Base-by-base conservation (phyloP, 345 rosid genomes). In the Turnera subulata region DNA sequence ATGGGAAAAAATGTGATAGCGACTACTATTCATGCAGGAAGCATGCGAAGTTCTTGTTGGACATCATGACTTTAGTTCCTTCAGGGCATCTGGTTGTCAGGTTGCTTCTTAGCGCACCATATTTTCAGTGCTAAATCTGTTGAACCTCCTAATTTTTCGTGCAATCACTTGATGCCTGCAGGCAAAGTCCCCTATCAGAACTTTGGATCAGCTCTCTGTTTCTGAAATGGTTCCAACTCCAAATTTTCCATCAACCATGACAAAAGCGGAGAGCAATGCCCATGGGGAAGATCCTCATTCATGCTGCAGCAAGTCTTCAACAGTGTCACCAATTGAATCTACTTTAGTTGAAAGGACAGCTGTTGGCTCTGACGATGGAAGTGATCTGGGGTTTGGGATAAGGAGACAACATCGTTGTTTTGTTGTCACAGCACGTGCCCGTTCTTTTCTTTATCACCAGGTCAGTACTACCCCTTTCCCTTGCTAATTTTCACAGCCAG, bases 11-110 rank as follows among this genome's bases (percentile, higher is more conserved):
- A 21, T 29, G 35, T 29, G 44, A 45, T 42, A 45, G 16, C 12
- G 10, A 42, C 9, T 45, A 35, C 39, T 65, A 50, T 63, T 44
- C 50, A 33, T 71, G 66, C 89, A 92, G 98, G 95, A 83, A 74
- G 96, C 96, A 47, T 89, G 98, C 88, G 82, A 72, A 79, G 69
- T 84, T 75, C 95, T 92, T 70, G 75, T 76, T 70, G 98, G 98
- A 29, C 62, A 64, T 61, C 96, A 86, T 65, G 96, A 92, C 76
- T 92, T 92, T 71, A 92, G 95, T 73, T 89, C 98, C 79, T 92
- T 92, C 80, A 77, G 96, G 76, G 95, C 96, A 58, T 25, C 89
- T 67, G 86, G 93, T 75, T 89, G 98, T 72, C 93, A 86, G 93
- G 96, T 81, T 70, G 53, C 72, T 50, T 50, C 40, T 62, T 46